Conservation (phyloP, 2,329 filamentous ascomycete genomes). For the Didymella glomerata region DNA sequence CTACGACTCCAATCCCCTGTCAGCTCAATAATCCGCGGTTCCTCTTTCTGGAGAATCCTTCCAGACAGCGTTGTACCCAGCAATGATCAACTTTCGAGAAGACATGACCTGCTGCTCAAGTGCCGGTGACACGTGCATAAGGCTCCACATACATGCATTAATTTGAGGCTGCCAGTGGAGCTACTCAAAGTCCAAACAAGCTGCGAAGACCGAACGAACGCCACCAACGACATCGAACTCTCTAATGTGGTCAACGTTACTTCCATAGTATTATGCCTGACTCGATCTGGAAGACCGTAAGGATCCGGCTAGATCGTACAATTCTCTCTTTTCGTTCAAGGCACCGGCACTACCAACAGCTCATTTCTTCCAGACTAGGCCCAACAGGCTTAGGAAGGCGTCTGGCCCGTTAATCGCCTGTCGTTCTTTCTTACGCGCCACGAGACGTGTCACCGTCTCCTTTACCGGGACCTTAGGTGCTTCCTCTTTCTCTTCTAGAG, state of each 20-base stretch:
- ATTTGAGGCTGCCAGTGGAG: neutral
- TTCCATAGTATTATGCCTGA: neutral
- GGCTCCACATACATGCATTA: neutral
- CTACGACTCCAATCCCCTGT: neutral
- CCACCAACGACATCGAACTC: neutral
- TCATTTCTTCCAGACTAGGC: conserved; percentile 2
- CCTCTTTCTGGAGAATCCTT: no score
- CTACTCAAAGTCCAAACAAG: neutral
- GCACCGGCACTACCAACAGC: neutral
- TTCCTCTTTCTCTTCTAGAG: neutral
- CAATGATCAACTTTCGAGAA: no score
- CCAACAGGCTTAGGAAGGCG: conserved; percentile 2
- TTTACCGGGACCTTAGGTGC: neutral
- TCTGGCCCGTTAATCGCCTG: neutral
- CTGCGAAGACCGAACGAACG: neutral
- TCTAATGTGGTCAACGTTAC: neutral
- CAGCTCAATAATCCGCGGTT: neutral
- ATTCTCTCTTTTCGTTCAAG: neutral
- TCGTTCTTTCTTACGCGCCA: neutral
- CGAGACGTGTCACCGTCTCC: neutral
- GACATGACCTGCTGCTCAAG: neutral
- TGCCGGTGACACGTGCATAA: neutral
- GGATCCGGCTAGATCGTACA: neutral
- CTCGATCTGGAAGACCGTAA: neutral
- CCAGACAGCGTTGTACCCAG: neutral